Evolutionary conservation across 768 basidiomycete genomes (phyloP).

Genomic region (Pholiota microspora): DNA sequence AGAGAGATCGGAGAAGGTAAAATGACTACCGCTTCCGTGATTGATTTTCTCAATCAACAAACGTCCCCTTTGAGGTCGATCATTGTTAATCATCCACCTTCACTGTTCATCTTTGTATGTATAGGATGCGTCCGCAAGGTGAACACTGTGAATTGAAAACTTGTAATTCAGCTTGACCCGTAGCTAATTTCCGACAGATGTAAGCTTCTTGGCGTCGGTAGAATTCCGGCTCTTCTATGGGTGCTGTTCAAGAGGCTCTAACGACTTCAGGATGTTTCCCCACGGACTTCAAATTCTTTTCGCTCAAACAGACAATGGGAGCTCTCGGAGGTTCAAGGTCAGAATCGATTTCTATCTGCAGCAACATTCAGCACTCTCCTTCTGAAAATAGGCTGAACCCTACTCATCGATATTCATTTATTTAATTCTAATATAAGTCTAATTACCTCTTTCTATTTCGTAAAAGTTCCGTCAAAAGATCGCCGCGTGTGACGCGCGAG

Average conservation of each 20-base stretch:
- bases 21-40: too few relatives aligned
- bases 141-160: background rate
- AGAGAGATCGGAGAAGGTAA: too few relatives aligned
- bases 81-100: background rate
- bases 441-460: too few relatives aligned
- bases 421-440: too few relatives aligned
- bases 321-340: too few relatives aligned
- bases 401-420: too few relatives aligned
- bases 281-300: slow-evolving; percentile 1
- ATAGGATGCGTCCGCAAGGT: background rate
- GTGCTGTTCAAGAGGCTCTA: background rate
- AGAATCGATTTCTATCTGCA: too few relatives aligned
- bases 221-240: background rate
- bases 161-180: background rate
- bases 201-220: background rate
- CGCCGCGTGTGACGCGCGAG: too few relatives aligned
- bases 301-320: too few relatives aligned
- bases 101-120: background rate
- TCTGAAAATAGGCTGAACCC: too few relatives aligned
- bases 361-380: too few relatives aligned
- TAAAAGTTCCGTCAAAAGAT: too few relatives aligned
- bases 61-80: background rate
- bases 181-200: background rate
- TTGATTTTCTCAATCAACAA: background rate
- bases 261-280: background rate